These are phyloP conservation scores for Uronychia setigera DNA, from an alignment of 73 alveolate species.

Conservation along the genomic window DNA sequence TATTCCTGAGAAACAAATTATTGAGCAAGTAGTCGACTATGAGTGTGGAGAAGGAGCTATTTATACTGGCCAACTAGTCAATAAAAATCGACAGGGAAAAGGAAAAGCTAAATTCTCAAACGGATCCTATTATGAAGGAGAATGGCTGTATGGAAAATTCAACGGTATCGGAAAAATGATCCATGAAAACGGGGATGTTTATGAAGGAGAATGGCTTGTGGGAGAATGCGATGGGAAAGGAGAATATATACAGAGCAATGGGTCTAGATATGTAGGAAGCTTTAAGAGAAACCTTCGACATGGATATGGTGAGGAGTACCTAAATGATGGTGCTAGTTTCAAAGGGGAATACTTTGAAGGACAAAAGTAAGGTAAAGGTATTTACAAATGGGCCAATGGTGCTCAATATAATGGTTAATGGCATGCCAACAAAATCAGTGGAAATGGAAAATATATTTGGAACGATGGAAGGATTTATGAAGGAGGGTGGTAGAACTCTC, in stretches of 20 bases:
- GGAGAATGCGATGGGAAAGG: slow-evolving; percentile 17
- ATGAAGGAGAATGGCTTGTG: slow-evolving; percentile 18
- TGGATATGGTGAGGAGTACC: neutral
- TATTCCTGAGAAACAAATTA: neutral
- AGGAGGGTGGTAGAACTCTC: neutral
- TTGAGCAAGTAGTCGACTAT: neutral
- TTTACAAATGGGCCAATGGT: slow-evolving; percentile 2
- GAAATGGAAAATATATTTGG: slow-evolving; percentile 12
- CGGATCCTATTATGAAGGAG: slow-evolving; percentile 9
- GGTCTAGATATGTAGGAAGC: neutral
- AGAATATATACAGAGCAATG: neutral
- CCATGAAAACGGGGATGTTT: slow-evolving; percentile 18
- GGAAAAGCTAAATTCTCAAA: neutral
- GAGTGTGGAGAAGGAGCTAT: neutral
- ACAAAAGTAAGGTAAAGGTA: slow-evolving; percentile 44
- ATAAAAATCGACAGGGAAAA: neutral
- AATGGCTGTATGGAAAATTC: slow-evolving; percentile 10
- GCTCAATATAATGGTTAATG: neutral
- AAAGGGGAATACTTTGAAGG: slow-evolving; percentile 76
- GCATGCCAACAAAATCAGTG: slow-evolving; percentile 7
- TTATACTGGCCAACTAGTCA: neutral
- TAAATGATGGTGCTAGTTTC: neutral
- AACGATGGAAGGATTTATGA: slow-evolving; percentile 6
- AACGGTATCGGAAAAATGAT: neutral
- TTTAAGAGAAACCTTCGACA: neutral